Evolutionary conservation across 2,329 filamentous ascomycete species (phyloP).

Genomic region (Aspergillus caelatus): DNA sequence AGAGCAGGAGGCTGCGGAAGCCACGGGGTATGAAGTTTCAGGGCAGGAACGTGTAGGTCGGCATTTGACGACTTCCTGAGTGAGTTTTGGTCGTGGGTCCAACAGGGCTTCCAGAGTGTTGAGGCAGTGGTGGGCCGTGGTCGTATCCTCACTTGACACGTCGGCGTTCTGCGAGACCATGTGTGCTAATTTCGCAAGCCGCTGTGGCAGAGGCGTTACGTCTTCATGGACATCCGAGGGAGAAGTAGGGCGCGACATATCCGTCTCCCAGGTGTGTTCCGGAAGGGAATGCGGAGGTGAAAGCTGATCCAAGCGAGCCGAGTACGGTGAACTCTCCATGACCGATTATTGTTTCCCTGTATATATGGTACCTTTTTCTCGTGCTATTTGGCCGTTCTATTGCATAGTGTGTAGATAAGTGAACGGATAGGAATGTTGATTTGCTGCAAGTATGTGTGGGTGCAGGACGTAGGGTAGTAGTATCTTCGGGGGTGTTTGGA

Average conservation of each 20-base stretch:
- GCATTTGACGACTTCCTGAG: slow-evolving; percentile 23
- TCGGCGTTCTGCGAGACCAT: slow-evolving; percentile 30
- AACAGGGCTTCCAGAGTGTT: slow-evolving; percentile 41
- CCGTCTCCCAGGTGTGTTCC: slow-evolving; percentile 28
- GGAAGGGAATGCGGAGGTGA: slow-evolving; percentile 28
- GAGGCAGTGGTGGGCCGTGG: slow-evolving; percentile 38
- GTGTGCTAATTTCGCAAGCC: slow-evolving; percentile 36
- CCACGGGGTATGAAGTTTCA: background rate
- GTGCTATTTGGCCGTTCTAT: background rate
- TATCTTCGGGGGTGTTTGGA: background rate
- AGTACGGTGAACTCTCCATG: slow-evolving; percentile 13
- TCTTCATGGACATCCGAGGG: slow-evolving; percentile 5
- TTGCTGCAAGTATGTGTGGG: background rate
- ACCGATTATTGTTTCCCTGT: background rate
- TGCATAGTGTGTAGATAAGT: background rate
- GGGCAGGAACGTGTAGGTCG: slow-evolving; percentile 15
- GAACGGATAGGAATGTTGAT: slow-evolving; percentile 1
- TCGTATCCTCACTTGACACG: slow-evolving; percentile 31
- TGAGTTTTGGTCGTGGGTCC: slow-evolving; percentile 26
- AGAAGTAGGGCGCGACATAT: slow-evolving; percentile 5
- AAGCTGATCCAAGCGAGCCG: slow-evolving; percentile 8
- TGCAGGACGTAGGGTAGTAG: background rate
- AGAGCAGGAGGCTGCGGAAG: slow-evolving; percentile 4
- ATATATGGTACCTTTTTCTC: slow-evolving; percentile 2
- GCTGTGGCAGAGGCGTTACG: slow-evolving; percentile 19